Evolutionary conservation across 2,329 filamentous ascomycete species (phyloP), one percentile per base, ranked within the genome.

Genomic region (Coniochaeta prunicola): DNA sequence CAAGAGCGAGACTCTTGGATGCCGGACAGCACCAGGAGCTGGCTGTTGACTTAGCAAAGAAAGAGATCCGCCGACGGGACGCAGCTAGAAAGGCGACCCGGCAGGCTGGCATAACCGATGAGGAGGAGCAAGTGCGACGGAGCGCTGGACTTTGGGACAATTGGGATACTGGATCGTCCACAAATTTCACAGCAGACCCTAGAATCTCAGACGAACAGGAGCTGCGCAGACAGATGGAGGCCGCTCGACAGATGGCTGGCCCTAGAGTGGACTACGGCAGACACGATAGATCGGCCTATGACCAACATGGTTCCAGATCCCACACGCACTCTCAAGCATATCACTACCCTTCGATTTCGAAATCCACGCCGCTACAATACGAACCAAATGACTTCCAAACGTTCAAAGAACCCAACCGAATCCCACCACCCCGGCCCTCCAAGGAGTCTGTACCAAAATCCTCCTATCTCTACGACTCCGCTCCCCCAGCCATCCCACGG

Each of bases 1-100:
- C 71, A 1, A 69, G 78, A 12, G 77, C 80, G 1, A 81, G 80
- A 63, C 80, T 90, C 1, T 73, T 96, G 15, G 85, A 90, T 66
- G 88, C 88, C 0, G 81, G 80, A 1, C 84, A 91, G 59, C 80
- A 96, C 62, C 82, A 86, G 62, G 87, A 92, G 12, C 74, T 96
- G 53, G 92, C 91, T 0, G 86, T 96, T 7, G 83, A 88, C 63
- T 72, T 96, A 31, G 91, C 91, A 0, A 85, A 87, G 62, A 82
- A 83, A 58, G 91, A 96, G 71, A 81, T 92, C 59, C 78, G 76
- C 59, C 80, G 89, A 45, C 80, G 91, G 63, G 86, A 89, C 65
- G 84, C 82, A 15, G 80, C 78, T 45, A 78, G 84, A 61, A 81
- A 76, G 63, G 80, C 79, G 12, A 83, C 80, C 28, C 79, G 81